phyloP scores from a whole-genome alignment of 768 basidiomycete species.

The Strobilomyces confusus region DNA sequence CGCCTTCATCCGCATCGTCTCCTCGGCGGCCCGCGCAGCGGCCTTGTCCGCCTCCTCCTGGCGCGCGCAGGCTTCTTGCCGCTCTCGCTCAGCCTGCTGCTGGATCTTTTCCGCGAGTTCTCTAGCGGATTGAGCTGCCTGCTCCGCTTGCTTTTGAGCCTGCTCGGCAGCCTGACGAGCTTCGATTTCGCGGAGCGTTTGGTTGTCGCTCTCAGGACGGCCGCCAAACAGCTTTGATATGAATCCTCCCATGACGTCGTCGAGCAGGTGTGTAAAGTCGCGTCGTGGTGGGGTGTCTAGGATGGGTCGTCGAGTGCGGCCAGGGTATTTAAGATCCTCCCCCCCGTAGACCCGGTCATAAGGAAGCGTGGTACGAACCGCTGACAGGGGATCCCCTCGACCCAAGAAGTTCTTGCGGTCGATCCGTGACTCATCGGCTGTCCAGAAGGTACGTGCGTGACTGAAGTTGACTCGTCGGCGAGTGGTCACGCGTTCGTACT shows the following conservation, averaged over 20 bases:
- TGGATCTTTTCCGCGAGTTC: neutral
- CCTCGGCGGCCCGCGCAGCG: neutral
- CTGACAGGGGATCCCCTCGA: too few relatives aligned
- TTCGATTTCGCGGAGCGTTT: conserved; percentile 10
- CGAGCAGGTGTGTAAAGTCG: neutral
- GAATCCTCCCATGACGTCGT: conserved; percentile 6
- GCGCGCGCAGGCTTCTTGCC: neutral
- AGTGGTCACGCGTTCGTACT: neutral
- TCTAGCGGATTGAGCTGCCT: conserved; percentile 3
- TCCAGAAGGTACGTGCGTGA: too few relatives aligned
- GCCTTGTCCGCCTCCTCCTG: conserved; percentile 14
- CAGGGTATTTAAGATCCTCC: too few relatives aligned
- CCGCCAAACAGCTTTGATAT: conserved; percentile 7
- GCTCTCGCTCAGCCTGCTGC: conserved; percentile 9
- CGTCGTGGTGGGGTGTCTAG: too few relatives aligned
- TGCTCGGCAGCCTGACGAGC: conserved; percentile 15
- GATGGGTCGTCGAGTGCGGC: too few relatives aligned
- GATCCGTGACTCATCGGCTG: too few relatives aligned
- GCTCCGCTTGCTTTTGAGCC: neutral
- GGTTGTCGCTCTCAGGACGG: conserved; percentile 7
- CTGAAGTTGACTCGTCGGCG: neutral
- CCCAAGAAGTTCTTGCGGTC: too few relatives aligned
- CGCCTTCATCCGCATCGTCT: conserved; percentile 5
- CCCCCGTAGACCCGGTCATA: too few relatives aligned
- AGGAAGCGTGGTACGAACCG: too few relatives aligned